A percentile compares a stretch with the other conserved stretches of the same genome.
Conservation (phyloP, 305 asterid species). For the Andrographis paniculata region DNA sequence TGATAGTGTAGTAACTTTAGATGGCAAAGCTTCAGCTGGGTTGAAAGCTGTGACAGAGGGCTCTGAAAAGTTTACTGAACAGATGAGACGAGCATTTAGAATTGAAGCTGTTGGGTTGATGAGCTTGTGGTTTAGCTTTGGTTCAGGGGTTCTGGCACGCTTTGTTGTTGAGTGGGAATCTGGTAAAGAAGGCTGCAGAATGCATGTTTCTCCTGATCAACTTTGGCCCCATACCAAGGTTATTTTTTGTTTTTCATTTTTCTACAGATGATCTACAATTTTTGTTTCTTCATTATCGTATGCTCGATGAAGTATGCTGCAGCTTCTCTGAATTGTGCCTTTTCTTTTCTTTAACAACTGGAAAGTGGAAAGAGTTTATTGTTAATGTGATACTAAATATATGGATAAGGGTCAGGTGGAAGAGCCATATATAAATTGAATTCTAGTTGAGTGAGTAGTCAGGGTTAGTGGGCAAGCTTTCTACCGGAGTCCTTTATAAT, state of each 20-base stretch:
- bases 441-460: too few relatives aligned
- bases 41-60: slow-evolving; percentile 41
- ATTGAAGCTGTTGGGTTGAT: slow-evolving; percentile 96
- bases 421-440: too few relatives aligned
- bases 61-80: slow-evolving; percentile 68
- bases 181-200: slow-evolving; percentile 94
- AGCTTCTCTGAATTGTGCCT: too few relatives aligned
- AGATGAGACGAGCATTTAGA: slow-evolving; percentile 83
- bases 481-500: too few relatives aligned
- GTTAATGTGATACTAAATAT: too few relatives aligned
- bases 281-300: slow-evolving; percentile 2
- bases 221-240: slow-evolving; percentile 99
- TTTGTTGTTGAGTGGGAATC: slow-evolving; percentile 99
- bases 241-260: slow-evolving; percentile 18
- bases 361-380: too few relatives aligned
- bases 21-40: slow-evolving; percentile 51
- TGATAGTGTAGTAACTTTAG: slow-evolving; percentile 41
- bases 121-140: slow-evolving; percentile 99
- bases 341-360: too few relatives aligned
- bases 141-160: slow-evolving; percentile 91
- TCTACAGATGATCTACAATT: slow-evolving; percentile 11
- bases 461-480: too few relatives aligned
- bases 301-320: slow-evolving; percentile 6
- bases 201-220: slow-evolving; percentile 99
- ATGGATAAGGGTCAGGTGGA: too few relatives aligned